Base-by-base conservation (phyloP, 2,329 filamentous ascomycete genomes). In the Verticillium nonalfalfae region DNA sequence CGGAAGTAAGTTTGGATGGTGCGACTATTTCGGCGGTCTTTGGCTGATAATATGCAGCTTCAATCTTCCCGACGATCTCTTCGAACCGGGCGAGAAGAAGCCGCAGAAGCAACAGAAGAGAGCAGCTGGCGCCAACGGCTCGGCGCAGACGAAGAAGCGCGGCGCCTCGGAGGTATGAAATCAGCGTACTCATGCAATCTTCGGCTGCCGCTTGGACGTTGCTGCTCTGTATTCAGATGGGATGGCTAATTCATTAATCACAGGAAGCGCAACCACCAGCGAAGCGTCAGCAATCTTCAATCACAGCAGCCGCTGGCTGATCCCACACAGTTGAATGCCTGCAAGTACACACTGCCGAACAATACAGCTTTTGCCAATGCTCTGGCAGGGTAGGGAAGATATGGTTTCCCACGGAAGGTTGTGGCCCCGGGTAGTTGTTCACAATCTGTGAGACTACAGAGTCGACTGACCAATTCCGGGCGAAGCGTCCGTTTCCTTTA, bases 41-140 rank as follows among this genome's bases (percentile, higher is more conserved):
- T 6, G 54, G 18, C 45, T 52, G n/a, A 52, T 9, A 52, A 21
- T 9, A 18, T 65, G 38, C 70, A 97, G 93, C 75, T 90, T 91
- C 72, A 88, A 93, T 71, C 83, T 99, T 33, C 95, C 95, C 34
- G 88, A 91, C 63, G 94, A 99, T 73, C 87, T 98, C 2, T 99
- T 99, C 72, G 83, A 88, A 57, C 78, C 87, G 31, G 91, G 91
- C 69, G 95, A 99, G 75, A 78, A 79, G 58, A 90, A 86, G 69
- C 90, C 90, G 5, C 84, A 82, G 70, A 86, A 82, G 71, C 72
- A 78, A 11, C 59, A 66, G 38, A 69, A 69, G 33, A 66, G 66
- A 35, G 65, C 69, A 65, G 45, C 68, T 50, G 69, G 71, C 58
- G 69, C 73, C 54, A 79, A 79, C 65, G 73, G 73, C 64, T 69